Base-by-base conservation (phyloP, 331 rosid genomes). In the Spiraea crenata region DNA sequence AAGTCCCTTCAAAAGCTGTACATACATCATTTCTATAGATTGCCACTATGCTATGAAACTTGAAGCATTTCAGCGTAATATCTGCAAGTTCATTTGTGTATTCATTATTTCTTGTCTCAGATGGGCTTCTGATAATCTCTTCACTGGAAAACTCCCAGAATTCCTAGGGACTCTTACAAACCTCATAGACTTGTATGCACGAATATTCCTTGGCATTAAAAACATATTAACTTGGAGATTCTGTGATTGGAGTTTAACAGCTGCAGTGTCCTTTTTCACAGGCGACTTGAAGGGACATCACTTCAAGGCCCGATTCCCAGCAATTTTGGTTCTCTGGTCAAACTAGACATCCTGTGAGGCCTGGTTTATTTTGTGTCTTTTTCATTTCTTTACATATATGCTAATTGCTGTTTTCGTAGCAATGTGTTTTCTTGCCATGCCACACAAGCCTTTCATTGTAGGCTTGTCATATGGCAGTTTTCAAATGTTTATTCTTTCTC, bases 71-170 rank as follows among this genome's bases (percentile, higher is more conserved):
- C 15, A 55, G 25, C n/a, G 9, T 42, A 3, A 10, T 17, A 42
- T 49, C 40, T 7, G 14, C 11, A 49, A 41, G 52, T 57, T 60
- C 46, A 35, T 34, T 7, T 25, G 20, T 42, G 37, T 41, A 17
- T 16, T 47, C 9, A 37, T 44, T 19, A 19, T 19, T 69, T 19
- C 34, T 41, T 67, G 57, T 76, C 52, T 67, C 72, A 81, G 84
- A n/a, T 81, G 84, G 84, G 81, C 81, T 25, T 81, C 84, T 81
- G 84, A 81, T 58, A 81, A 76, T 72, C 70, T 41, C 56, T 81
- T 81, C 39, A 76, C 81, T 14, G 84, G 79, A 68, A 67, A 76
- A 54, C 69, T 81, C 69, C 84, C 84, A 17, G 65, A 76, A 41
- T 81, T 81, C 65, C 40, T 81, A 8, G 84, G 84, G 46, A 31